phyloP scores from a whole-genome alignment of 495 filamentous ascomycete species.

The Bombardia bombarda region DNA sequence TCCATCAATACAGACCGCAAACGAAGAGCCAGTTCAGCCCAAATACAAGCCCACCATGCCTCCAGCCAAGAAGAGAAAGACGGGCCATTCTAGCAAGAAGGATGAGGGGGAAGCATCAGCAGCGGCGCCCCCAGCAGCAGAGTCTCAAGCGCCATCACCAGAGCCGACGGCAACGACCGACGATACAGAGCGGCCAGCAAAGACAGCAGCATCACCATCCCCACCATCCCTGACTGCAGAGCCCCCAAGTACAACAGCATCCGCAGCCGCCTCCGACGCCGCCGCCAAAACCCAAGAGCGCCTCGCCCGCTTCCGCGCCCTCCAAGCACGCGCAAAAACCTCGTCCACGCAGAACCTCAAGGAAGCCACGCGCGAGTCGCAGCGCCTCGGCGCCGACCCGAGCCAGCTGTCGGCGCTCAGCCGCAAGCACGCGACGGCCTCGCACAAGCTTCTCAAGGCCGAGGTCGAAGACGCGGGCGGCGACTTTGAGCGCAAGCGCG shows the following conservation, averaged over 20 bases:
- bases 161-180: conserved; percentile 1
- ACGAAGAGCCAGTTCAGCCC: no score
- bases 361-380: conserved; percentile 75
- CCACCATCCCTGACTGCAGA: no score
- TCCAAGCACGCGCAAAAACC: conserved; percentile 76
- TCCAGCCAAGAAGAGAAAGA: conserved; percentile 44
- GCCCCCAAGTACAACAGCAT: not conserved
- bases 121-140: conserved; percentile 2
- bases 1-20: not conserved
- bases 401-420: conserved; percentile 60
- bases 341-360: conserved; percentile 71
- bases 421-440: conserved; percentile 76
- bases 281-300: conserved; percentile 48
- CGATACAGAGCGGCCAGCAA: conserved; percentile 3
- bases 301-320: conserved; percentile 69
- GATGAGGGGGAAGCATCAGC: conserved; percentile 10
- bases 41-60: conserved; percentile 28
- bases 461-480: conserved; percentile 76
- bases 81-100: conserved; percentile 15
- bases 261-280: conserved; percentile 21
- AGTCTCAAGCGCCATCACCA: conserved; percentile 1
- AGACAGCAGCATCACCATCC: conserved; percentile 1
- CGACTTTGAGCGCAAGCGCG: conserved; percentile 94
- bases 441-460: conserved; percentile 88
- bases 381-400: conserved; percentile 70